phyloP scores from a whole-genome alignment of 2,329 filamentous ascomycete genomes.

The Camillea tinctor region DNA sequence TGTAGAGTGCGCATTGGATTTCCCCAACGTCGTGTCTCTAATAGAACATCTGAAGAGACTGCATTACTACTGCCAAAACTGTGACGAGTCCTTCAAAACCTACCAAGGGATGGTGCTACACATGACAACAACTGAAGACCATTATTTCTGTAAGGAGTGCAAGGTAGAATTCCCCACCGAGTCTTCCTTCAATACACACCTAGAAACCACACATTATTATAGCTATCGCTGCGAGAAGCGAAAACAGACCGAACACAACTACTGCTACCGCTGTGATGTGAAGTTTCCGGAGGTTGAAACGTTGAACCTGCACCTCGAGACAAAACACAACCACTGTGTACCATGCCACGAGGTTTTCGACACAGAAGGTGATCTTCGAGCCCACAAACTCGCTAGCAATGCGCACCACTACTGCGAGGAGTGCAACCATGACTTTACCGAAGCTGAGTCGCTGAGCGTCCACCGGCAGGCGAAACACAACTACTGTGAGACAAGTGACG shows the following conservation, averaged over 20 bases:
- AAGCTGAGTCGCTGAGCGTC: background rate
- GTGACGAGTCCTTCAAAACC: background rate
- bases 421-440: background rate
- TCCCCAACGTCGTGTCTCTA: slow-evolving; percentile 1
- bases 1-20: background rate
- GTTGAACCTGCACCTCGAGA: too few relatives aligned
- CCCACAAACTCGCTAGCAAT: too few relatives aligned
- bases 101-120: background rate
- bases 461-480: too few relatives aligned
- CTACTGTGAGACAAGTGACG: too few relatives aligned
- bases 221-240: background rate
- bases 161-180: background rate
- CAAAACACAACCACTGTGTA: too few relatives aligned
- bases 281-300: background rate
- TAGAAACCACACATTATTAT: slow-evolving; percentile 1
- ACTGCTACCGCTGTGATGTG: background rate
- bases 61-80: slow-evolving; percentile 3
- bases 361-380: too few relatives aligned
- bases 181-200: background rate
- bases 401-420: background rate
- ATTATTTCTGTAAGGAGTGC: slow-evolving; percentile 5
- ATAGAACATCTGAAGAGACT: background rate
- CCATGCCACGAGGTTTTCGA: too few relatives aligned
- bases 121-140: background rate
- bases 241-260: background rate